These are phyloP conservation scores for Exophiala sp. DNA, from an alignment of 2,329 filamentous ascomycete species.

Conservation along the genomic window DNA sequence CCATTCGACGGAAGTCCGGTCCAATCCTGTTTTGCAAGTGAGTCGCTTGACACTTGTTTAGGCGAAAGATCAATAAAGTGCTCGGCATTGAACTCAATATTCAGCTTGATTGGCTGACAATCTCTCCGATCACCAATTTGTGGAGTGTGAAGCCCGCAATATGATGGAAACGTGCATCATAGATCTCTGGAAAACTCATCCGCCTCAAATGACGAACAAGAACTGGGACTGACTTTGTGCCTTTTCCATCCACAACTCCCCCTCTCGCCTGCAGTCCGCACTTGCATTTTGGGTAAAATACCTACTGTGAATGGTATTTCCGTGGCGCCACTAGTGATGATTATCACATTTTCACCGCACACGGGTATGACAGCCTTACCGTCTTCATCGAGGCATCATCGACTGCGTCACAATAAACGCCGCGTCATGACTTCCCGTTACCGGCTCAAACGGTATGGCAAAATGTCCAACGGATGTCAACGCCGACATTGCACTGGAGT, in stretches of 20 bases:
- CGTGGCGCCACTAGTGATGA: no score
- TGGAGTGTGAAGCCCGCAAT: neutral
- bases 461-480: no score
- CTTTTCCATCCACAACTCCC: neutral
- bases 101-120: neutral
- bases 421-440: neutral
- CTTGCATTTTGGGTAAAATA: neutral
- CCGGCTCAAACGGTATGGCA: neutral
- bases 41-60: no score
- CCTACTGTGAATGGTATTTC: neutral
- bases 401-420: neutral
- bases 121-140: no score
- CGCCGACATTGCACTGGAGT: no score
- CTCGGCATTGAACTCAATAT: neutral
- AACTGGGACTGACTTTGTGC: neutral
- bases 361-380: neutral
- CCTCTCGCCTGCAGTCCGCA: neutral
- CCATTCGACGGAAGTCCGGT: no score
- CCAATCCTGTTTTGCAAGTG: no score
- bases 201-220: neutral
- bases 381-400: neutral
- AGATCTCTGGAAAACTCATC: neutral
- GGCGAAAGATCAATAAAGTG: no score
- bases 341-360: neutral
- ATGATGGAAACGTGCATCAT: neutral